phyloP scores from a whole-genome alignment of 495 filamentous ascomycete genomes.

The Durotheca rogersii region DNA sequence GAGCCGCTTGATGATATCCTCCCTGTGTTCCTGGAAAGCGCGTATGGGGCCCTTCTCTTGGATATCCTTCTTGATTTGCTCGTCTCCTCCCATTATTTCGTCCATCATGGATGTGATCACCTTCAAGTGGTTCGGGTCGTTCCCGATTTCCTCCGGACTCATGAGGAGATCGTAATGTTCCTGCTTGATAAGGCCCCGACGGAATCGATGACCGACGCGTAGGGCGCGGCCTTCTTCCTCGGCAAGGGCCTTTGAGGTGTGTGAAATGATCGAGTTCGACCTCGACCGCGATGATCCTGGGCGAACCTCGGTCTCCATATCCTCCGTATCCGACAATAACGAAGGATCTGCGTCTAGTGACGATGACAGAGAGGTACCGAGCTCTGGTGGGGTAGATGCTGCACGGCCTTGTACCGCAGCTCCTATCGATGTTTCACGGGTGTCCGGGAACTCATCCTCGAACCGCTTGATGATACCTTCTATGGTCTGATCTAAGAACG shows the following conservation, averaged over 20 bases:
- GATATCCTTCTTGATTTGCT: slow-evolving; percentile 57
- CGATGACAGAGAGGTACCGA: slow-evolving; percentile 23
- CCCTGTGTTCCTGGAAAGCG: slow-evolving; percentile 58
- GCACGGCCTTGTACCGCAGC: slow-evolving; percentile 31
- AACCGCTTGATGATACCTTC: slow-evolving; percentile 91
- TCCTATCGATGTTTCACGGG: slow-evolving; percentile 57
- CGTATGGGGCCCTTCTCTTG: slow-evolving; percentile 56
- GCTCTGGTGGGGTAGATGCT: slow-evolving; percentile 43
- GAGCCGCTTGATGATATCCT: slow-evolving; percentile 51
- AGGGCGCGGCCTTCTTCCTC: slow-evolving; percentile 89
- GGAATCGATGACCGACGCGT: slow-evolving; percentile 77
- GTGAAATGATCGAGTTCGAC: slow-evolving; percentile 73
- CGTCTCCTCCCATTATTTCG: slow-evolving; percentile 56
- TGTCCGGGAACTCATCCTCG: slow-evolving; percentile 94
- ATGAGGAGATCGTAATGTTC: slow-evolving; percentile 49
- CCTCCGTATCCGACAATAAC: slow-evolving; percentile 42
- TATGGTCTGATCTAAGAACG: slow-evolving; percentile 88
- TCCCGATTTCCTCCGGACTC: slow-evolving; percentile 49
- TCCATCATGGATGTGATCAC: slow-evolving; percentile 64
- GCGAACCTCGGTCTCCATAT: slow-evolving; percentile 39
- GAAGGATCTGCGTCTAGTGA: slow-evolving; percentile 32
- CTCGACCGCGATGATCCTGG: slow-evolving; percentile 56
- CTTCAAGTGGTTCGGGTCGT: slow-evolving; percentile 55
- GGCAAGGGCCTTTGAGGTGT: slow-evolving; percentile 74
- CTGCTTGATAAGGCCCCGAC: slow-evolving; percentile 55